Evolutionary conservation across 1,139 yeast genomes (phyloP), one percentile per base, ranked within the genome.

Genomic region (Spencermartinsiella ligniputridi): DNA sequence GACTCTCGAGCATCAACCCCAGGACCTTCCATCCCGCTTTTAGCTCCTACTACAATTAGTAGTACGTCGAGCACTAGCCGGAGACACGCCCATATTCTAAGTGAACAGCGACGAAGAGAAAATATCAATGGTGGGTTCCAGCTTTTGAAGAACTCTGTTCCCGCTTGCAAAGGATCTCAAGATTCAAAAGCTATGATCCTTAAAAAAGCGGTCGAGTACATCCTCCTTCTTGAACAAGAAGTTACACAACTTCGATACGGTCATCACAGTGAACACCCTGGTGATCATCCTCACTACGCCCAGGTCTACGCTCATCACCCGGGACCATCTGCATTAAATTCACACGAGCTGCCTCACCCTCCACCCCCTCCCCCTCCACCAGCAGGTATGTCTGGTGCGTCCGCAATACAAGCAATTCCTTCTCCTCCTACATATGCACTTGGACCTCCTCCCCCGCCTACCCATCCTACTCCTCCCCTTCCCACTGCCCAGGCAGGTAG

Each of bases 91-190:
- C 75, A 71, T 52, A 71, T 70, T 42, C 59, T 69, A 30, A 68
- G 73, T 3, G 75, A 71, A 50, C 75, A 71, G 52, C 60, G 75
- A 39, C 61, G 75, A 27, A 58, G 75, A 35, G 74, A 70, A 46
- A 66, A 67, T 50, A 71, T 71, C 45, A 70, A 70, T 38, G 75
- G 71, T 37, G 75, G 75, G 15, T 71, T 71, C 51, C 65, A 67
- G 38, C 62, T 61, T 44, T 56, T 71, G 30, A 65, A 66, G 45
- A 55, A 58, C 39, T 56, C 68, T 1, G 72, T 71, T 11, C 75
- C 75, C 3, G 62, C 63, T 22, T 62, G 72, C 44, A 58, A 68
- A 29, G 66, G 69, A n/a, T 63, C 70, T 3, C 70, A 67, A 50
- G 74, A 69, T 48, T 70, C 74, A 11, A 71, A 71, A 52, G 74